A percentile compares a stretch with the other conserved stretches of the same genome.
These are phyloP conservation scores for Colletotrichum spaethianum DNA, from an alignment of 2,329 filamentous ascomycete species.

Conservation along the genomic window DNA sequence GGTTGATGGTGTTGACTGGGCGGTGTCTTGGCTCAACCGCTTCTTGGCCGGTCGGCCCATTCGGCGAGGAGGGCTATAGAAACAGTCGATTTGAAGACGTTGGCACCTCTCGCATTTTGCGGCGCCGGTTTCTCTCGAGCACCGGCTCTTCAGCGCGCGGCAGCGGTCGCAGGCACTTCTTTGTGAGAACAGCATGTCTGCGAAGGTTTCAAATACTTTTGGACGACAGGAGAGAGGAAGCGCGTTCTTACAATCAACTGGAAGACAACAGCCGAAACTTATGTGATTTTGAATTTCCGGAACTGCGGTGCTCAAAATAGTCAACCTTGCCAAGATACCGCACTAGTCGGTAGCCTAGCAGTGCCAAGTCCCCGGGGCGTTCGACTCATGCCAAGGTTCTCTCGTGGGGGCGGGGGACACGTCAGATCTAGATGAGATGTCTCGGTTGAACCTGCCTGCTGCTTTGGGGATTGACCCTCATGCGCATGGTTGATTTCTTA, in stretches of 20 bases:
- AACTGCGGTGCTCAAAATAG: slow-evolving; percentile 11
- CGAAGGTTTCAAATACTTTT: slow-evolving; percentile 4
- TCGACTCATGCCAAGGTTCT: slow-evolving; percentile 34
- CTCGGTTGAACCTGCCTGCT: slow-evolving; percentile 26
- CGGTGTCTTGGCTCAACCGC: slow-evolving; percentile 21
- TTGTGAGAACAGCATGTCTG: slow-evolving; percentile 39
- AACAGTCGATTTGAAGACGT: slow-evolving; percentile 37
- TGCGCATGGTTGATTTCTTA: slow-evolving; percentile 32
- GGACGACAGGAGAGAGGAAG: slow-evolving; percentile 4
- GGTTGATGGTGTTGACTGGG: neutral
- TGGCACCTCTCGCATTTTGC: slow-evolving; percentile 39
- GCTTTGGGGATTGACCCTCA: slow-evolving; percentile 9
- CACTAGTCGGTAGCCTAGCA: neutral
- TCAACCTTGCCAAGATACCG: slow-evolving; percentile 12
- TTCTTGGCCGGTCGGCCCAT: slow-evolving; percentile 39
- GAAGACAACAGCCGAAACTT: slow-evolving; percentile 24
- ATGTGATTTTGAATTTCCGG: neutral
- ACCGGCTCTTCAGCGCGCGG: slow-evolving; percentile 39
- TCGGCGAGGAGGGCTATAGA: slow-evolving; percentile 35
- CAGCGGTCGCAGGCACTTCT: slow-evolving; percentile 41
- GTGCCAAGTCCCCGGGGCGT: slow-evolving; percentile 15
- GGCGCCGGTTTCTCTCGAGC: slow-evolving; percentile 30
- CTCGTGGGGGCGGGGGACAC: slow-evolving; percentile 14
- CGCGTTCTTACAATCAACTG: neutral
- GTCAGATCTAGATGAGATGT: slow-evolving; percentile 40